phyloP scores from a whole-genome alignment of 108 stramenopile species.

The Licmophora abbreviata region DNA sequence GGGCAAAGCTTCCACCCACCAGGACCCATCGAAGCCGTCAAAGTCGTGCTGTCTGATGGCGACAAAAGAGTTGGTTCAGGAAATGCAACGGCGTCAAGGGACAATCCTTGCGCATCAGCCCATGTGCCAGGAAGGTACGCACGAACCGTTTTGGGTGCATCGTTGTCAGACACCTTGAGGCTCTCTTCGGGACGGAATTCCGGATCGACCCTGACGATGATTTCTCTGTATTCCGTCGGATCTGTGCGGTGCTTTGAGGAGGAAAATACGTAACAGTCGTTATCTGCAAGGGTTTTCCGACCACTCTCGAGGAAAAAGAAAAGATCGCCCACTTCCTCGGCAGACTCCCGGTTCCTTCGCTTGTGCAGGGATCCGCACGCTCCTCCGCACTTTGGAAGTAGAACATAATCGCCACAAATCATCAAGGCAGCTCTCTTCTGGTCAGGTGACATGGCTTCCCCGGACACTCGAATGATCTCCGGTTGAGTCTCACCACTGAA shows the following conservation, averaged over 20 bases:
- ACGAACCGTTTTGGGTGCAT: neutral
- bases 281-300: slow-evolving; percentile 8
- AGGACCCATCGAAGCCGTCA: neutral
- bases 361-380: slow-evolving; percentile 28
- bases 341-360: neutral
- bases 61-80: neutral
- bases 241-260: slow-evolving; percentile 11
- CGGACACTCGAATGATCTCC: slow-evolving; percentile 7
- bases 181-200: neutral
- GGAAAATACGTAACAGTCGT: slow-evolving; percentile 19
- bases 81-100: neutral
- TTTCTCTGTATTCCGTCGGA: slow-evolving; percentile 15
- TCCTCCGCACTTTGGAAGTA: slow-evolving; percentile 21
- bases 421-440: neutral
- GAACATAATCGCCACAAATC: slow-evolving; percentile 15
- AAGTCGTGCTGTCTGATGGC: neutral
- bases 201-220: slow-evolving; percentile 6
- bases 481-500: slow-evolving; percentile 16
- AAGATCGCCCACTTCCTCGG: neutral
- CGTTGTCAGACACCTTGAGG: neutral
- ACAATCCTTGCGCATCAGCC: neutral
- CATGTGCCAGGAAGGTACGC: neutral
- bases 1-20: slow-evolving; percentile 9
- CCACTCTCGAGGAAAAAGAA: slow-evolving; percentile 29
- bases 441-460: neutral